Evolutionary conservation across 2,329 filamentous ascomycete species (phyloP).

Genomic region (Ophiocordyceps camponoti-leonardi): DNA sequence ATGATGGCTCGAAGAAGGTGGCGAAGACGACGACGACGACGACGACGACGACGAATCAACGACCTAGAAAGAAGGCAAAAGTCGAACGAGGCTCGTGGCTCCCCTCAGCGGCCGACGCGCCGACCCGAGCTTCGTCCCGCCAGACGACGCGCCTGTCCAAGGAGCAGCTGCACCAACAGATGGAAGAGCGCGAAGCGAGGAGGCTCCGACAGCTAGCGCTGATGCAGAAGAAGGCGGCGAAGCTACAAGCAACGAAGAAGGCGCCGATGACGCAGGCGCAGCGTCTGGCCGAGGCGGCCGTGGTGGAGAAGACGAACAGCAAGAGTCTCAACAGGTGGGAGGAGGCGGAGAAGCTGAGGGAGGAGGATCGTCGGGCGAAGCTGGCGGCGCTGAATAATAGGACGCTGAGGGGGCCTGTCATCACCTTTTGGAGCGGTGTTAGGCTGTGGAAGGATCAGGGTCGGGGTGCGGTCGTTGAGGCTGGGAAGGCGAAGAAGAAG

Average conservation of each 20-base stretch:
- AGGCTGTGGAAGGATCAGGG: conserved; percentile 52
- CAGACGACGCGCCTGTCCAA: conserved; percentile 41
- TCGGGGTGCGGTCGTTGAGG: conserved; percentile 5
- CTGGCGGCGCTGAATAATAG: conserved; percentile 78
- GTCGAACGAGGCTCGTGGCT: conserved; percentile 37
- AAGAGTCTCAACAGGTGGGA: conserved; percentile 92
- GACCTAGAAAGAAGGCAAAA: conserved; percentile 36
- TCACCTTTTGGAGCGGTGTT: conserved; percentile 87
- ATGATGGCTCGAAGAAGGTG: conserved; percentile 21
- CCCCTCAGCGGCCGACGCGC: conserved; percentile 33
- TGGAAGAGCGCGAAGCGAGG: conserved; percentile 54
- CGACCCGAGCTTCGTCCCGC: conserved; percentile 39
- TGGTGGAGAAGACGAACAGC: conserved; percentile 71
- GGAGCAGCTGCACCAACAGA: conserved; percentile 48
- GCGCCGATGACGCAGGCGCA: conserved; percentile 77
- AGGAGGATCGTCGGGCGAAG: conserved; percentile 67
- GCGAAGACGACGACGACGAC: no score
- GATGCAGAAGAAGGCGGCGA: conserved; percentile 52
- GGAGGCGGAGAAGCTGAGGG: conserved; percentile 73
- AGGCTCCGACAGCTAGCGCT: conserved; percentile 52
- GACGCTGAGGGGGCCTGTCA: conserved; percentile 72
- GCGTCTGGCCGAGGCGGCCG: conserved; percentile 63
- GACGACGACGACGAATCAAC: conserved; percentile 20
- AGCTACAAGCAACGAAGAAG: conserved; percentile 57
- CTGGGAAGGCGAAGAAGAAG: conserved; percentile 5